phyloP scores from a whole-genome alignment of 345 rosid species.

The Physaria fendleri region DNA sequence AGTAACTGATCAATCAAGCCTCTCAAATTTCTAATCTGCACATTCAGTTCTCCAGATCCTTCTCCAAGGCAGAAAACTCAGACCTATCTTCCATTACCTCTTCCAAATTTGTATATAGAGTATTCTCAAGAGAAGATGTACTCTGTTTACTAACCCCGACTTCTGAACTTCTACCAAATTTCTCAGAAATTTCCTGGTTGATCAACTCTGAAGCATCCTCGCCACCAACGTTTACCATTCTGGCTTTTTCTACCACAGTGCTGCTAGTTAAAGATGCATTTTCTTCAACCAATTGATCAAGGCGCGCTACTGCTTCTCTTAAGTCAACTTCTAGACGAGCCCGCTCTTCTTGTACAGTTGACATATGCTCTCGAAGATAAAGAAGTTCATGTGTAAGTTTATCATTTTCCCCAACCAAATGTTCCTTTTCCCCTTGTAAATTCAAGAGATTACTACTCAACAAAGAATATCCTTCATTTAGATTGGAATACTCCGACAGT shows the following conservation, averaged over 20 bases:
- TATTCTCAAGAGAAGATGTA: constrained; percentile 26
- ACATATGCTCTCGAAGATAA: constrained; percentile 43
- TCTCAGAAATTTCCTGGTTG: constrained; percentile 25
- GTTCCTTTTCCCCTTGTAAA: constrained; percentile 51
- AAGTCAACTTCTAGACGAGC: no score
- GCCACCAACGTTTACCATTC: constrained; percentile 32
- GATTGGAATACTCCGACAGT: no score
- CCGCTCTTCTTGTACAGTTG: constrained; percentile 36
- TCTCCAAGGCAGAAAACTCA: constrained; percentile 39
- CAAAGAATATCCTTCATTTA: constrained; percentile 35
- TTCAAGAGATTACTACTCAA: constrained; percentile 42
- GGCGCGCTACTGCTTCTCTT: constrained; percentile 33
- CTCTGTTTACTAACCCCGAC: constrained; percentile 13
- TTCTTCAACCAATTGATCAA: constrained; percentile 49
- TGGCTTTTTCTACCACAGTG: constrained; percentile 34
- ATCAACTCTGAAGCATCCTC: constrained; percentile 21
- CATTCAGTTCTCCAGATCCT: constrained; percentile 49
- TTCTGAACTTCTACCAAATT: constrained; percentile 23
- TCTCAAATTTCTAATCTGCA: constrained; percentile 44
- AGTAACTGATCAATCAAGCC: constrained; percentile 47
- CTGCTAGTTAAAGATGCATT: constrained; percentile 42
- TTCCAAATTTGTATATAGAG: constrained; percentile 26
- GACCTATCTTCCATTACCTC: constrained; percentile 35
- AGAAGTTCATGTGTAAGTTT: constrained; percentile 50
- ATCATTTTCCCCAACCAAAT: constrained; percentile 44